Base-by-base conservation (phyloP, 140 eudicot genomes). In the Oenanthe javanica region DNA sequence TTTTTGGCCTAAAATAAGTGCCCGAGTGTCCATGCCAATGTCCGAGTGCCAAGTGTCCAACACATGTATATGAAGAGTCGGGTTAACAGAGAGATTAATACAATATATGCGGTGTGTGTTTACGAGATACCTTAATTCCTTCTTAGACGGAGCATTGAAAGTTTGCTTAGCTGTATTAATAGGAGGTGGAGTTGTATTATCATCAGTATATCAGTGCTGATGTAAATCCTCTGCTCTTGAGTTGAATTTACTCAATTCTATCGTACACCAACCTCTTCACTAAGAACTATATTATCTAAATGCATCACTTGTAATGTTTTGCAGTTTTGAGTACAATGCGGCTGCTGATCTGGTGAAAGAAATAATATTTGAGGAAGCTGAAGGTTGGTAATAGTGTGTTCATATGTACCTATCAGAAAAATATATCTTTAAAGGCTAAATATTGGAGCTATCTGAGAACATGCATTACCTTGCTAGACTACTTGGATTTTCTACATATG, bases 321-420 rank as follows among this genome's bases (percentile, higher is more conserved):
- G 86, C 92, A 95, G 97, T 72, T 92, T 95, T 79, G 97, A 87
- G 90, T 95, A 95, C 54, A 87, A 91, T 88, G 91, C 97, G 67
- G 86, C 97, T 87, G 89, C 99, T 72, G 90, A 89, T 40, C 49
- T 88, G 73, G 86, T 82, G 77, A 95, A 91, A 84, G 97, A 95
- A 88, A 83, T 92, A 77, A 83, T 85, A 57, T 89, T 92, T 84
- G 97, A 89, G 92, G 93, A 92, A 83, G 91, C 83, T 75, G 91
- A 91, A 88, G 99, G 99, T 95, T 75, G 43, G 85, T 83, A 12
- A 46, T 59, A 77, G 76, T 77, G 59, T 27, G 31, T 21, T 57
- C 36, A 61, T 61, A 61, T 8, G n/a, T 61, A 61, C 40, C 45
- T 50, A 25, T 47, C 36, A 46, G 21, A 46, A 74, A 19, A 74